These are phyloP conservation scores for Fragilaria radians DNA, from an alignment of 108 stramenopile species.

Conservation along the genomic window DNA sequence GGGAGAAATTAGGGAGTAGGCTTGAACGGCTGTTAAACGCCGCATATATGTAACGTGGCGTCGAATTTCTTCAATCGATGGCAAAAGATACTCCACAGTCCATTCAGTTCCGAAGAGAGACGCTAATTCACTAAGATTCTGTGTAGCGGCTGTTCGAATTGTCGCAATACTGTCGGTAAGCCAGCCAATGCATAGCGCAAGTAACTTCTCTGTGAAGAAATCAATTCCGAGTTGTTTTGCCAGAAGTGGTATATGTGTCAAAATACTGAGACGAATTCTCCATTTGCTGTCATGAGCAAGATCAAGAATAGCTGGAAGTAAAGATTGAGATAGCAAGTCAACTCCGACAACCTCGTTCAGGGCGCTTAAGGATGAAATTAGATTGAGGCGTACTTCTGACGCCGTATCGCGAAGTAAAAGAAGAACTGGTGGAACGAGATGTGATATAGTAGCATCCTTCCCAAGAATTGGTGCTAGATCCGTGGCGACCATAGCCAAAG, in stretches of 20 bases:
- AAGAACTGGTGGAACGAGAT: conserved; percentile 93
- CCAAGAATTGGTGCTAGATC: conserved; percentile 90
- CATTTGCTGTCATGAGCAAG: conserved; percentile 95
- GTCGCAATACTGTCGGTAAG: conserved; percentile 89
- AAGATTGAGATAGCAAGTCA: conserved; percentile 86
- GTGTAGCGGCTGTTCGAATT: conserved; percentile 89
- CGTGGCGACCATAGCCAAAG: conserved; percentile 89
- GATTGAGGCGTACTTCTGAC: conserved; percentile 92
- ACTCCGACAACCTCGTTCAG: conserved; percentile 94
- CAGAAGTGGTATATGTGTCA: conserved; percentile 90
- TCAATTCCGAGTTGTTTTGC: conserved; percentile 89
- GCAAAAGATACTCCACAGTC: conserved; percentile 83
- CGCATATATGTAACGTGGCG: conserved; percentile 71
- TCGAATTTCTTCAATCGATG: conserved; percentile 73
- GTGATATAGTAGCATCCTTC: conserved; percentile 75
- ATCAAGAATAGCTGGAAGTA: conserved; percentile 94
- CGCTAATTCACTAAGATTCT: conserved; percentile 80
- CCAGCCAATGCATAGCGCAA: conserved; percentile 88
- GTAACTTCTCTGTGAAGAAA: conserved; percentile 82
- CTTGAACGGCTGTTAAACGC: conserved; percentile 90
- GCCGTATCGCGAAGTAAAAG: conserved; percentile 88
- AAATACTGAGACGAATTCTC: conserved; percentile 94
- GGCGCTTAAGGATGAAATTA: conserved; percentile 88
- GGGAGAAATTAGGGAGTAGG: conserved; percentile 66
- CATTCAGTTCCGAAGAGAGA: conserved; percentile 89